Evolutionary conservation across 2,329 filamentous ascomycete species (phyloP), one percentile per base, ranked within the genome.

Genomic region (Penicillium psychrosexuale): DNA sequence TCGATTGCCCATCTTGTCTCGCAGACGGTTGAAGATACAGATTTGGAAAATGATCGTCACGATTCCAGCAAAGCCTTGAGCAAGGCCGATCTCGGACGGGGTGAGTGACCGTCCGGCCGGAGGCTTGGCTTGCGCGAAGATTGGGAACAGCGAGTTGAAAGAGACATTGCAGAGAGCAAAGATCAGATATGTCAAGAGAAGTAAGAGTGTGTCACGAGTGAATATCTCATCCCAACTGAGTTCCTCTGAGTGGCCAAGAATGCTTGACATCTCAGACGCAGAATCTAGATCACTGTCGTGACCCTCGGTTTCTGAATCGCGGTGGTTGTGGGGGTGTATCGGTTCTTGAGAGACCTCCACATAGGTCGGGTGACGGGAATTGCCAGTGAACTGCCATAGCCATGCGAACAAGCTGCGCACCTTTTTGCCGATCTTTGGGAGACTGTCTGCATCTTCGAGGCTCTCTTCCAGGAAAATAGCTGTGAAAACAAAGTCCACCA

Each of bases 161-260:
- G 91, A 91, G 61, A 97, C 91, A 72, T 97, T 97, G 57, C 89
- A 87, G 5, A 99, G 81, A 67, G 97, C 92, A 69, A 97, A 99
- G 47, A 97, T 87, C 40, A 97, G 83, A 68, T 96, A 97, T 0
- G 92, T 95, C 49, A 84, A 71, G 6, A 99, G 82, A 0, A 99
- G 82, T 3, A 95, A 78, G 12, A 97, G 71, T 0, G 91, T 96
- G 56, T 94, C 91, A 54, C 86, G 82, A 66, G 90, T 96, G 47
- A 93, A 80, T 1, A 96, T 75, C 47, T 84, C 78, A 36, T 82
- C 82, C 24, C 75, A 77, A 1, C 78, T 78, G 11, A 86, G 73
- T n/a, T 77, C 77, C 51, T 74, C 75, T 12, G 74, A 72, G n/a
- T 79, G 72, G 8, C 76, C 72, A 58, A 13, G 71, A 60, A 57